Evolutionary conservation across 805 yeast species (phyloP), one percentile per base, ranked within the genome.

Genomic region (Pichia nanzhaoensis): DNA sequence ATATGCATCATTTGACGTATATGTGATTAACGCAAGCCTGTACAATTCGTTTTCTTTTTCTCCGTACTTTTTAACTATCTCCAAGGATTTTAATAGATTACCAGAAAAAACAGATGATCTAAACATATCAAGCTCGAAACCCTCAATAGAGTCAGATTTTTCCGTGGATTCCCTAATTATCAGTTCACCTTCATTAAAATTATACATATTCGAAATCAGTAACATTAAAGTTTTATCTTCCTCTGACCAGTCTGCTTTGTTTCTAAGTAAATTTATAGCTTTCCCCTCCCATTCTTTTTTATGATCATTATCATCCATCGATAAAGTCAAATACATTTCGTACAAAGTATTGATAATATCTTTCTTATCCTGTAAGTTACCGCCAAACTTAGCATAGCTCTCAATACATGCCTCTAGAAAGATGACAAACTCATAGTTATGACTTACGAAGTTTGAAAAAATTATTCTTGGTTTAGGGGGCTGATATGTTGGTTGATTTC

Each of bases 401-500:
- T 82, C 86, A 14, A 89, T 65, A 55, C 96, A 88, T 0, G 98
- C 97, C 60, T 93, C 99, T 46, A 93, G 63, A 51, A 93, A 93
- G 7, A 86, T 84, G 21, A 90, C 93, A 70, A 93, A 91, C 57
- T 90, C 93, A 56, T 81, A 77, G 0, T 93, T 89, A 58, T 84
- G 87, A 52, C 82, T 77, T n/a, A 85, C 78, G 60, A 93, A 93
- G 1, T 95, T 80, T 2, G 91, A 81, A 58, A 88, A 93, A 1
- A 91, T 85, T 34, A 91, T 70, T 37, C 89, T 73, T 6, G 98
- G 98, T 42, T 81, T 74, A 3, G 99, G 99, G 1, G 98, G 96
- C 42, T 82, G 82, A 61, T 93, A 93, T 0, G 93, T 84, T 14
- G 90, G 83, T 33, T 27, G 17, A 18, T 24, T 14, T 13, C 30